phyloP scores from a whole-genome alignment of 176 grass and related monocot species.

The Bolboschoenus planiculmis region DNA sequence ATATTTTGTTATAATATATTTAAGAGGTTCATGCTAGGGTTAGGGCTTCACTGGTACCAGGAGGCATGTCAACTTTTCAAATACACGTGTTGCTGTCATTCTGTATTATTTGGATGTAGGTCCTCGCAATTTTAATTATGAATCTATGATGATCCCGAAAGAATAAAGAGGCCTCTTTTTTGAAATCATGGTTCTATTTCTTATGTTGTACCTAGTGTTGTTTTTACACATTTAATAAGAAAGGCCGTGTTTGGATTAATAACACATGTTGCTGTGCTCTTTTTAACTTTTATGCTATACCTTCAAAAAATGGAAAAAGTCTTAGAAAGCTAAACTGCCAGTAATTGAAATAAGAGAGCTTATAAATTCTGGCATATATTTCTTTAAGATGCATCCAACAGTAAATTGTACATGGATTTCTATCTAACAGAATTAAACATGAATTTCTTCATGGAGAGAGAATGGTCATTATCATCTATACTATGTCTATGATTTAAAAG shows the following conservation, averaged over 20 bases:
- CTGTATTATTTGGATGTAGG: neutral
- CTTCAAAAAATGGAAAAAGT: neutral
- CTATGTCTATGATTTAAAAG: too few species aligned
- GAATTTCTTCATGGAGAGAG: too few species aligned
- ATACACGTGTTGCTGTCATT: neutral
- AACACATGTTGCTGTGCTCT: neutral
- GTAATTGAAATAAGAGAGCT: too few species aligned
- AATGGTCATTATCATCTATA: too few species aligned
- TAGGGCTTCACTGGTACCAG: neutral
- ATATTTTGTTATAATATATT: neutral
- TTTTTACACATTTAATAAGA: neutral
- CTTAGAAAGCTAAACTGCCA: neutral
- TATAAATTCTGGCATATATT: too few species aligned
- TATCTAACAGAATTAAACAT: too few species aligned
- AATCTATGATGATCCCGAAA: too few species aligned
- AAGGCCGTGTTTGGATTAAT: neutral
- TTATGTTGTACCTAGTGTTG: neutral
- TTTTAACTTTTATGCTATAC: neutral
- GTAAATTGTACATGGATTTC: too few species aligned
- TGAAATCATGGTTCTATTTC: neutral
- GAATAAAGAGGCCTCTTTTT: too few species aligned
- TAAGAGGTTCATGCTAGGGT: too few species aligned
- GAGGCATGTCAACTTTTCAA: neutral
- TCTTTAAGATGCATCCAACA: too few species aligned
- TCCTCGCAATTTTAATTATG: neutral